These are phyloP conservation scores for Epichloe hybrida DNA, from an alignment of 2,329 filamentous ascomycete species.

Conservation along the genomic window DNA sequence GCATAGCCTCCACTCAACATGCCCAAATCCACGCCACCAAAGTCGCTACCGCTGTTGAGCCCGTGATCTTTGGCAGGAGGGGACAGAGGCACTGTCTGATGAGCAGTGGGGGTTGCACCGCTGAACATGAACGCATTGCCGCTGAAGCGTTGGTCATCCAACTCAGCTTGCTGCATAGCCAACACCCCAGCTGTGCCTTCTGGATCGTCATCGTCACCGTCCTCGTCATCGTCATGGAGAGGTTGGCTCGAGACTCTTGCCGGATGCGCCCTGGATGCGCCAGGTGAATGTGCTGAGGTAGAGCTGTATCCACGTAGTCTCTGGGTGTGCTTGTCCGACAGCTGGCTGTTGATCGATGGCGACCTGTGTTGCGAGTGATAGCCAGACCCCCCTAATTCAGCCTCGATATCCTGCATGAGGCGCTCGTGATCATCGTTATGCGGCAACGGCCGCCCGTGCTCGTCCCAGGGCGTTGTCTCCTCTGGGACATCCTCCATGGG, in stretches of 20 bases:
- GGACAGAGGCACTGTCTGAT: constrained; percentile 17
- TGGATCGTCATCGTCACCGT: constrained; percentile 68
- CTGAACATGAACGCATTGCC: constrained; percentile 18
- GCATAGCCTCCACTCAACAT: constrained; percentile 60
- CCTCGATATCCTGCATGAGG: constrained; percentile 45
- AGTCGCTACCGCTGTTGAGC: constrained; percentile 56
- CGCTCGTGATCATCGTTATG: constrained; percentile 22
- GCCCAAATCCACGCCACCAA: constrained; percentile 56
- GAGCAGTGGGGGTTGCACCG: neutral
- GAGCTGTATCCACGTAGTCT: constrained; percentile 37
- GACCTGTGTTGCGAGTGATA: constrained; percentile 22
- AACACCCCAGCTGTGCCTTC: constrained; percentile 75
- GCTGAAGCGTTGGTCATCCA: constrained; percentile 48
- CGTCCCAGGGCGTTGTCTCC: constrained; percentile 27
- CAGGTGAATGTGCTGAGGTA: constrained; percentile 28
- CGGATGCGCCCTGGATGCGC: constrained; percentile 9
- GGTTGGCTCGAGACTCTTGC: constrained; percentile 1
- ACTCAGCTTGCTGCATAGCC: constrained; percentile 73
- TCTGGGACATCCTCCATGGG: constrained; percentile 32
- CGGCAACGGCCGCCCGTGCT: constrained; percentile 18
- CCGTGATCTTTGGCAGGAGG: constrained; percentile 35
- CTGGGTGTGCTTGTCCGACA: constrained; percentile 33
- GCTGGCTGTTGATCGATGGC: constrained; percentile 30
- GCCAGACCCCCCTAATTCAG: constrained; percentile 31
- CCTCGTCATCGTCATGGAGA: constrained; percentile 23